Evolutionary conservation across 2,329 filamentous ascomycete genomes (phyloP).

Genomic region (Pseudogymnoascus sp.): DNA sequence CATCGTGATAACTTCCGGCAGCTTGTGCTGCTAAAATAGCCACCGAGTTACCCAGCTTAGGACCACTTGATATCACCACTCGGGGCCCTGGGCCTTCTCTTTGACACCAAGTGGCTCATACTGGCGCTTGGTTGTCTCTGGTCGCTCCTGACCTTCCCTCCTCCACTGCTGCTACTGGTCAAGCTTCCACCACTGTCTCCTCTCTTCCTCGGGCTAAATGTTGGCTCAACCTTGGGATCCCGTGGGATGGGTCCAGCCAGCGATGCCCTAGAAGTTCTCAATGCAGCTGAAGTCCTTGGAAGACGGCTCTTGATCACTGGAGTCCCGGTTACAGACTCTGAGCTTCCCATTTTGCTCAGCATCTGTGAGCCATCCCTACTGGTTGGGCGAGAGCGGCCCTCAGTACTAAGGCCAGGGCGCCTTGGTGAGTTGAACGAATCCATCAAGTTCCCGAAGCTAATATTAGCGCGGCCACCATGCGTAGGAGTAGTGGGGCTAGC

Average conservation of each 20-base stretch:
- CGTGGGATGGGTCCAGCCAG: conserved; percentile 21
- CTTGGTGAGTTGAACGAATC: conserved; percentile 5
- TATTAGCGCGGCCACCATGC: conserved; percentile 35
- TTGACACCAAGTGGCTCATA: conserved; percentile 16
- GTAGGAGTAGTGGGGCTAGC: conserved; percentile 30
- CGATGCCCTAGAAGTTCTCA: conserved; percentile 25
- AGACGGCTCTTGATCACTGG: conserved; percentile 26
- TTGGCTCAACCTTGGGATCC: conserved; percentile 17
- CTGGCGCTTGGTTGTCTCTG: conserved; percentile 15
- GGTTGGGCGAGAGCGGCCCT: conserved; percentile 22
- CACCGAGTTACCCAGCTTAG: conserved; percentile 14
- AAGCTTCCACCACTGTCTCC: conserved; percentile 17
- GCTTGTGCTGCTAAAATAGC: background rate
- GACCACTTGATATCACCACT: conserved; percentile 31
- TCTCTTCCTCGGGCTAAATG: conserved; percentile 20
- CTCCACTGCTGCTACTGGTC: conserved; percentile 13
- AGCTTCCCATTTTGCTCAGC: conserved; percentile 22
- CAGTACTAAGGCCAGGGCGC: background rate
- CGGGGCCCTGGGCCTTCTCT: conserved; percentile 23
- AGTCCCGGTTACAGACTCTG: conserved; percentile 19
- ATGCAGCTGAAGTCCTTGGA: conserved; percentile 26
- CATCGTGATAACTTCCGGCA: background rate
- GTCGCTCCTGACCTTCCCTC: conserved; percentile 20
- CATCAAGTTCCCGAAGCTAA: conserved; percentile 10
- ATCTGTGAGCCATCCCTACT: conserved; percentile 24